Base-by-base conservation (phyloP, 768 basidiomycete species). In the Pisolithus orientalis region DNA sequence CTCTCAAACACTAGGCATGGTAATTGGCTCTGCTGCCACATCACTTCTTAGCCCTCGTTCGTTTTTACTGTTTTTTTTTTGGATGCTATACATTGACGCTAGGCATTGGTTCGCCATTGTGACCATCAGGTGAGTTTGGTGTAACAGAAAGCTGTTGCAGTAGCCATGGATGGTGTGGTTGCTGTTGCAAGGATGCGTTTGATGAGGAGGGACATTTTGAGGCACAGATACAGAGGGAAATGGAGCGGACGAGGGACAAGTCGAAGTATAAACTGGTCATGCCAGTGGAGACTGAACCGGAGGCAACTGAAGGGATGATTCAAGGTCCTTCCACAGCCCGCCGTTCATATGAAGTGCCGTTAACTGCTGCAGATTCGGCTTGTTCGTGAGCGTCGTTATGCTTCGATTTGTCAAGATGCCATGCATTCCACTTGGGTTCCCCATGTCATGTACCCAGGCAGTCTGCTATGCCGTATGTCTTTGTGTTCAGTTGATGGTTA, bases 211-310 rank as follows among this genome's bases (percentile, higher is more conserved):
- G 57, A 45, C 52, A 46, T 24, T 63, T 63, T 40, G 59, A 64
- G 25, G 52, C 47, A 21, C 52, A 55, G 28, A 50, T 56, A 28
- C 45, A 51, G 31, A 54, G 24, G 39, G 56, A 56, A 43, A 58
- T 56, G 51, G 63, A 65, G 37, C 54, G 58, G 13, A 60, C 63
- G 25, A 54, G 54, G 51, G 57, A 59, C 50, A 47, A 53, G 51
- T 44, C 37, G 4, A 37, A 50, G 52, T 50, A 47, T 21, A 39
- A 34, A 3, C 38, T 54, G 31, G 53, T 50, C 46, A 44, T 38
- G 13, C 52, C 49, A 24, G 39, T 57, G 38, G 34, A 55, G 39
- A 53, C 49, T 14, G 55, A 56, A 32, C 60, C 59, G 17, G 27
- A 25, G 25, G 48, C 47, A 11, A 51, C 52, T 24, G 39, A 6